Percentiles rank a stretch among this genome's conserved stretches.
These are phyloP conservation scores for Fusarium sp. DNA, from an alignment of 2,329 filamentous ascomycete genomes.

Conservation along the genomic window DNA sequence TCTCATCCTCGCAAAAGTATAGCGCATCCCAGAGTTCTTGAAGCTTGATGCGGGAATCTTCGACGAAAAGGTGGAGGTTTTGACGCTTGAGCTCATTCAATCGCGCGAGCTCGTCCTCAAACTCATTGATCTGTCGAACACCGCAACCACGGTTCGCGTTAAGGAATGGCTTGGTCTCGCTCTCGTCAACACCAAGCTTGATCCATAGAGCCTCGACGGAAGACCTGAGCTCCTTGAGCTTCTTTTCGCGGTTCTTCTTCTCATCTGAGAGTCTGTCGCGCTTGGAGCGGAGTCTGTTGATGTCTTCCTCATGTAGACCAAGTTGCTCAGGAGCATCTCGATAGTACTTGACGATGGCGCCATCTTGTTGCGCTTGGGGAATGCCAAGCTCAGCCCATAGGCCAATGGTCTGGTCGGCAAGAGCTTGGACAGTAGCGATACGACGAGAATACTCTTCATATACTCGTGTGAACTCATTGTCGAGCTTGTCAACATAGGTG, in stretches of 20 bases:
- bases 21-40: slow-evolving; percentile 95
- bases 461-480: slow-evolving; percentile 90
- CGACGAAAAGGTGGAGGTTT: slow-evolving; percentile 94
- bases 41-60: slow-evolving; percentile 88
- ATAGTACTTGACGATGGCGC: slow-evolving; percentile 85
- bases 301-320: slow-evolving; percentile 87
- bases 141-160: slow-evolving; percentile 90
- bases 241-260: slow-evolving; percentile 83
- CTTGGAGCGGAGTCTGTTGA: slow-evolving; percentile 74
- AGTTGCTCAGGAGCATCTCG: slow-evolving; percentile 92
- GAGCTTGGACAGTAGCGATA: slow-evolving; percentile 74
- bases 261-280: slow-evolving; percentile 87
- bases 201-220: slow-evolving; percentile 91
- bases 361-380: slow-evolving; percentile 91
- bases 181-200: slow-evolving; percentile 82
- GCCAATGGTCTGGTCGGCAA: slow-evolving; percentile 87
- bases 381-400: slow-evolving; percentile 96
- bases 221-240: slow-evolving; percentile 75
- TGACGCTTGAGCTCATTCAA: slow-evolving; percentile 94
- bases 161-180: slow-evolving; percentile 84
- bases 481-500: slow-evolving; percentile 84
- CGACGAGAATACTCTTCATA: slow-evolving; percentile 96
- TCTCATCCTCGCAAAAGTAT: slow-evolving; percentile 97
- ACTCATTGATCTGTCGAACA: slow-evolving; percentile 91
- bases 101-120: slow-evolving; percentile 86